phyloP scores from a whole-genome alignment of 805 yeast species.

The Metschnikowia noctiluminum region DNA sequence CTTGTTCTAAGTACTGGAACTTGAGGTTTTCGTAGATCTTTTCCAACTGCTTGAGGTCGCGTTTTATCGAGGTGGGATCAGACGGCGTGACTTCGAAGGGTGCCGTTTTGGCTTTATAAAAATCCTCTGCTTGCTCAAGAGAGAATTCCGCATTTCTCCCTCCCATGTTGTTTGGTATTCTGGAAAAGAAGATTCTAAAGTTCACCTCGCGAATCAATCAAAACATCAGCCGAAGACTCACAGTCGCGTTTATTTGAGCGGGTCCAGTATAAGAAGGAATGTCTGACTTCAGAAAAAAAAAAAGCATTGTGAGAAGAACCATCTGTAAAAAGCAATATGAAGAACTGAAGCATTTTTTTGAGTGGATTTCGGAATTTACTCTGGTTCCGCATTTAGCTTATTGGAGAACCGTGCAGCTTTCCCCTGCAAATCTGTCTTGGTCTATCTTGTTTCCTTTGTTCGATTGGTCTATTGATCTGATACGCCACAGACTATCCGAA shows the following conservation, averaged over 20 bases:
- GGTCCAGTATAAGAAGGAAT: no score
- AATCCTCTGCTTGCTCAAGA: conserved; percentile 10
- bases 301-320: no score
- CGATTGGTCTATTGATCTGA: no score
- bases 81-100: conserved; percentile 6
- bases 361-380: no score
- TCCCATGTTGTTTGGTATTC: background rate
- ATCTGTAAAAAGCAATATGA: no score
- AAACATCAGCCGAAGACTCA: background rate
- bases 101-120: conserved; percentile 8
- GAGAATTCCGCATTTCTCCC: conserved; percentile 3
- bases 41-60: conserved; percentile 34
- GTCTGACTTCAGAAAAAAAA: no score
- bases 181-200: background rate
- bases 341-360: no score
- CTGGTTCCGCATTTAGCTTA: no score
- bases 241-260: no score
- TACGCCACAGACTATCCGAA: background rate
- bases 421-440: no score
- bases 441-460: no score
- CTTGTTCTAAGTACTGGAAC: conserved; percentile 67
- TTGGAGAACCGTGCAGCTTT: no score
- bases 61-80: conserved; percentile 17
- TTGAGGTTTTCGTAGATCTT: conserved; percentile 52
- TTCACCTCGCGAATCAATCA: background rate